A percentile compares a stretch with the other conserved stretches of the same genome.
Conservation (phyloP, 768 basidiomycete genomes). For the Amanita fuliginea region DNA sequence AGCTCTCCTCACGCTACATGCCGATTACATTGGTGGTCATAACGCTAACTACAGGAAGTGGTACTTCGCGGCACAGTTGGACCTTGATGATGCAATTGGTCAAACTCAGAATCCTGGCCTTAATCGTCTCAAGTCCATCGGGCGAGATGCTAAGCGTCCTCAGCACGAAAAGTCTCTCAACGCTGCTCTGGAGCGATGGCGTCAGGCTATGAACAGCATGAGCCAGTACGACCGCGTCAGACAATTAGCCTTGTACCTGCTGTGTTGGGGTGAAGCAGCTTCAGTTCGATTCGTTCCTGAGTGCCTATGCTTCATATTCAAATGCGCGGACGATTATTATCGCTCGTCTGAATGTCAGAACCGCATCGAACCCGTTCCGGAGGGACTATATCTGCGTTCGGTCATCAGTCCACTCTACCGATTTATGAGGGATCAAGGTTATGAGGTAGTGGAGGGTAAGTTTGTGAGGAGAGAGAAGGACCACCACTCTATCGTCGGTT, state of each 20-base stretch:
- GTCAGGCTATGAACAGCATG: slow-evolving; percentile 98
- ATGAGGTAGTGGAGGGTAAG: slow-evolving; percentile 91
- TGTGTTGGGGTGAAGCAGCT: slow-evolving; percentile 98
- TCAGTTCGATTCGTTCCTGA: slow-evolving; percentile 96
- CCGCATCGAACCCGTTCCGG: slow-evolving; percentile 82
- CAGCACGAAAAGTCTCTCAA: slow-evolving; percentile 57
- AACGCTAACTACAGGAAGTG: slow-evolving; percentile 99
- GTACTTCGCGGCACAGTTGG: slow-evolving; percentile 99
- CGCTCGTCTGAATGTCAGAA: slow-evolving; percentile 97
- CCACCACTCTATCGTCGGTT: slow-evolving; percentile 91
- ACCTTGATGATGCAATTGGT: slow-evolving; percentile 95
- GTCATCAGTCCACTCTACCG: slow-evolving; percentile 92
- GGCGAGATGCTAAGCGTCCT: slow-evolving; percentile 39
- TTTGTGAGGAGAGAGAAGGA: slow-evolving; percentile 90
- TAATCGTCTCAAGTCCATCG: slow-evolving; percentile 61
- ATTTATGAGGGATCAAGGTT: slow-evolving; percentile 96
- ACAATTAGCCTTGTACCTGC: slow-evolving; percentile 89
- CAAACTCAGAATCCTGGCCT: slow-evolving; percentile 87
- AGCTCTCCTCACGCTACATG: slow-evolving; percentile 89
- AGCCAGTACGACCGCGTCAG: slow-evolving; percentile 94
- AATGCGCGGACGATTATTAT: slow-evolving; percentile 99
- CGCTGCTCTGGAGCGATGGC: slow-evolving; percentile 85
- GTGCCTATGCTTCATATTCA: slow-evolving; percentile 99
- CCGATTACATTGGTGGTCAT: slow-evolving; percentile 97
- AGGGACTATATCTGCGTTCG: slow-evolving; percentile 86